Evolutionary conservation across 2,329 filamentous ascomycete species (phyloP).

Genomic region (Leptographium flavum): DNA sequence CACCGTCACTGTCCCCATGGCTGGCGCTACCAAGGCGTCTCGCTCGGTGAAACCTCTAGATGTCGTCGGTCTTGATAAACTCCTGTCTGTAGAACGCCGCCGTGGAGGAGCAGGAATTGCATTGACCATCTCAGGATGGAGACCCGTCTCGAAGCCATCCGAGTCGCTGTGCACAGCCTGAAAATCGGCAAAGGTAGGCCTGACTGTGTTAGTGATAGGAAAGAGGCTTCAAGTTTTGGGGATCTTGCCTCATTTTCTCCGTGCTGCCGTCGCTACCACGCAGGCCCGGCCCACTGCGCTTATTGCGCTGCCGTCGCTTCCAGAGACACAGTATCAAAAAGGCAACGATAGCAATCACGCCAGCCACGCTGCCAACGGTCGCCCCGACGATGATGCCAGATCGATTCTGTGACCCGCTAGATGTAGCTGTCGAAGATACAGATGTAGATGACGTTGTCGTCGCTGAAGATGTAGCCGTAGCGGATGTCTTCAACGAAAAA

Average conservation of each 20-base stretch:
- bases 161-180: constrained; percentile 22
- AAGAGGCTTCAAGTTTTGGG: not conserved
- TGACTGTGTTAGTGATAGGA: constrained; percentile 4
- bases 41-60: no score
- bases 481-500: constrained; percentile 10
- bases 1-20: not conserved
- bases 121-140: constrained; percentile 5
- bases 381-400: constrained; percentile 40
- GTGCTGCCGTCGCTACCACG: constrained; percentile 25
- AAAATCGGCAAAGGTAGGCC: constrained; percentile 18
- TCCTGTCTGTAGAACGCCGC: not conserved
- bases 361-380: constrained; percentile 35
- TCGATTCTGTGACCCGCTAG: constrained; percentile 11
- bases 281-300: constrained; percentile 26
- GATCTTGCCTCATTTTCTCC: constrained; percentile 11
- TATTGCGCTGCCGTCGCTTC: constrained; percentile 26
- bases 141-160: constrained; percentile 17
- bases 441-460: constrained; percentile 10
- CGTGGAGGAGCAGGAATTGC: not conserved
- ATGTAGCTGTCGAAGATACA: constrained; percentile 6
- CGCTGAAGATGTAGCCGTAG: constrained; percentile 10
- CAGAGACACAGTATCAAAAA: constrained; percentile 26
- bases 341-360: constrained; percentile 26
- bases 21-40: not conserved
- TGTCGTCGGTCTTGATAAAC: not conserved